Evolutionary conservation across 148 eudicot species (phyloP).

Genomic region (Chenopodium formosanum): DNA sequence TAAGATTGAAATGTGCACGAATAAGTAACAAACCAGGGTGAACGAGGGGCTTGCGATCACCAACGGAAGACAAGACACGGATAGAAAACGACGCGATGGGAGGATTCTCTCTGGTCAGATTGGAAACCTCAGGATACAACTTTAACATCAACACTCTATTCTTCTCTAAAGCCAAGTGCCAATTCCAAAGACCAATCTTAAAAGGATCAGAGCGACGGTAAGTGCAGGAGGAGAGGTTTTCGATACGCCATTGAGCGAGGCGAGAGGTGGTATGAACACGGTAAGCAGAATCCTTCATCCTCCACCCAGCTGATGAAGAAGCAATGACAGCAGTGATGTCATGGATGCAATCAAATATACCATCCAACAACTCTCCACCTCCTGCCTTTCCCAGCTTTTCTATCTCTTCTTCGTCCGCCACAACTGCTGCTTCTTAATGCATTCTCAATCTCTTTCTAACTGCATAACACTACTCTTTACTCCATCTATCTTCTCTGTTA

Average conservation of each 20-base stretch:
- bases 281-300: conserved; percentile 59
- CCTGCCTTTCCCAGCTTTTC: conserved; percentile 64
- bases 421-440: neutral
- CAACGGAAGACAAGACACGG: conserved; percentile 50
- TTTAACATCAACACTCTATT: conserved; percentile 57
- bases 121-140: conserved; percentile 71
- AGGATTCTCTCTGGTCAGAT: conserved; percentile 58
- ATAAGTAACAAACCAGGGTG: conserved; percentile 54
- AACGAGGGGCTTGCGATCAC: conserved; percentile 61
- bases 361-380: conserved; percentile 38
- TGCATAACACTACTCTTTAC: neutral
- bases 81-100: conserved; percentile 84
- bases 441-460: neutral
- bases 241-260: conserved; percentile 86
- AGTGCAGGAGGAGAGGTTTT: conserved; percentile 58
- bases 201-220: conserved; percentile 83
- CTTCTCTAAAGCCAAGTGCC: conserved; percentile 88
- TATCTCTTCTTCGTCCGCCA: neutral
- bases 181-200: conserved; percentile 72
- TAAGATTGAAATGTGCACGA: too few species aligned
- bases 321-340: conserved; percentile 55
- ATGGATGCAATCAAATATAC: conserved; percentile 75
- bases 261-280: conserved; percentile 72
- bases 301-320: conserved; percentile 15
- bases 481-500: neutral